Base-by-base conservation (phyloP, 2,329 filamentous ascomycete genomes). In the Rhynchosporium graminicola region DNA sequence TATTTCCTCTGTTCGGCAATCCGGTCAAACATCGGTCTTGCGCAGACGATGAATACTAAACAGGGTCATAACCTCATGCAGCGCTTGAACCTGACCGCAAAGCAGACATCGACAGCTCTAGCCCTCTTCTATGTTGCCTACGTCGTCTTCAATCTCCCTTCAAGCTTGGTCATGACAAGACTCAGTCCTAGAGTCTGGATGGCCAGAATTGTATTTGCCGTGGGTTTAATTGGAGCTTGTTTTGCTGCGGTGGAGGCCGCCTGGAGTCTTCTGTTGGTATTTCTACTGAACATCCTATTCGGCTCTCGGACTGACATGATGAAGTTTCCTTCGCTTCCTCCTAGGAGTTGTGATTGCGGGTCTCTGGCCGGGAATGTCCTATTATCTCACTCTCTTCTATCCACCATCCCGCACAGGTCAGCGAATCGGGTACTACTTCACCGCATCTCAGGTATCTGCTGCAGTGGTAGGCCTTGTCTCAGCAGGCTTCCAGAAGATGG, bases 1-100 rank as follows among this genome's bases (percentile, higher is more conserved):
- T 97, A 97, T 78, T 97, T 97, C 74, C 83, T 97, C 67, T 95
- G 91, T 80, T 95, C 92, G 0, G 92, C 91, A 64, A 95, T 97
- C 71, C 87, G 92, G 58, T 95, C 91, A 71, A 97, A 96, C 76
- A 91, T 97, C 68, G 92, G 92, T 65, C 87, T 97, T 69, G 90
- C 92, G n/a, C 91, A 97, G 78, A 97, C 92, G 1, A 97, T 97
- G 92, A 97, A 97, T 77, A 77, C 77, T 36, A 77, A 82, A 20
- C 77, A 83, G 47, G 82, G 83, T 40, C 91, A 97, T 73, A 88
- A 95, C 73, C 84, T 97, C n/a, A 83, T 83, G 68, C 83, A 85
- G 2, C 83, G 89, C 43, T 82, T 97, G 57, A 74, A 86, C 63
- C 79, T 96, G 67, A 86, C 85, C 0, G 77, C 87, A 9, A 90